Conservation (phyloP, 1,284 basidiomycete genomes). For the Serendipita sp. region DNA sequence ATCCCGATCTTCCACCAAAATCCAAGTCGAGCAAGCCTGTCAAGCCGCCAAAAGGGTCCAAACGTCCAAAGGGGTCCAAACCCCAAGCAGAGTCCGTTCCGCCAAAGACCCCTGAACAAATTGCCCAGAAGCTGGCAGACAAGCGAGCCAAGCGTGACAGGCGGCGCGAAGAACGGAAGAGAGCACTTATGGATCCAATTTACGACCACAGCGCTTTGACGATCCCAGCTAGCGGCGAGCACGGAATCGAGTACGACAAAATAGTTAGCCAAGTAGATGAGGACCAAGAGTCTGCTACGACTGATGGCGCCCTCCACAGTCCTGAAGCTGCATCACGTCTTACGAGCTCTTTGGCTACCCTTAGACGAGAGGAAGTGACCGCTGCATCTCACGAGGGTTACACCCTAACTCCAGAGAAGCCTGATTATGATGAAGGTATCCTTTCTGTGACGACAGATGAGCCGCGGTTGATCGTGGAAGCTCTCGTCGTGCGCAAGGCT, state of each 20-base stretch:
- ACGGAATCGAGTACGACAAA: neutral
- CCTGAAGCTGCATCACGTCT: neutral
- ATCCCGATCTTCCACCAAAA: slow-evolving; percentile 23
- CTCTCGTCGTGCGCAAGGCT: slow-evolving; percentile 51
- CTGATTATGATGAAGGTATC: slow-evolving; percentile 6
- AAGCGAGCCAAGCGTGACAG: slow-evolving; percentile 36
- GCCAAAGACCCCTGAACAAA: slow-evolving; percentile 13
- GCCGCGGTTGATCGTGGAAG: slow-evolving; percentile 47
- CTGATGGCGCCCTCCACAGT: neutral
- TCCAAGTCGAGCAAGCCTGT: slow-evolving; percentile 15
- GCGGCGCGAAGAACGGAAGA: slow-evolving; percentile 27
- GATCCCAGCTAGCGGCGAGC: neutral
- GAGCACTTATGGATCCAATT: slow-evolving; percentile 19
- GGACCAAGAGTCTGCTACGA: slow-evolving; percentile 18
- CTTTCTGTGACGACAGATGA: neutral
- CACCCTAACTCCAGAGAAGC: neutral
- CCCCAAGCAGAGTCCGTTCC: slow-evolving; percentile 6
- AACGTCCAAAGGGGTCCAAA: slow-evolving; percentile 18
- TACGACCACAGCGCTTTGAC: slow-evolving; percentile 13
- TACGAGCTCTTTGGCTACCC: neutral
- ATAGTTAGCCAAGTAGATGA: slow-evolving; percentile 20
- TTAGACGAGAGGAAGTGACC: slow-evolving; percentile 17
- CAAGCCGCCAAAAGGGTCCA: slow-evolving; percentile 15
- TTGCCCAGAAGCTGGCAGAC: slow-evolving; percentile 22
- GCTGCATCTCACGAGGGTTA: neutral